Evolutionary conservation across 1,139 yeast species (phyloP).

Genomic region (Kazachstania sp.): DNA sequence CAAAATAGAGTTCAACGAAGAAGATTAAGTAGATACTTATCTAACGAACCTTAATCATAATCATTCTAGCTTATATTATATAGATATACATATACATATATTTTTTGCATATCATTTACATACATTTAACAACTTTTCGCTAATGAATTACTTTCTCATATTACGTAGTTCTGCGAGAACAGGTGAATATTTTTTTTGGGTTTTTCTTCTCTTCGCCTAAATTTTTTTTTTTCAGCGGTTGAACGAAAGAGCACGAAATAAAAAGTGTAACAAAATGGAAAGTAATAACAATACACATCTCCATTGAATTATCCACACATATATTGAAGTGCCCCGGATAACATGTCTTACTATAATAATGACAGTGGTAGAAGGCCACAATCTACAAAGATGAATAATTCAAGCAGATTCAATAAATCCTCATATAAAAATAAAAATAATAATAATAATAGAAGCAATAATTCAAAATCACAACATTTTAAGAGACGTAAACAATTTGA

Average conservation of each 20-base stretch:
- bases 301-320: not conserved
- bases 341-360: conserved; percentile 1
- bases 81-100: not conserved
- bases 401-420: not conserved
- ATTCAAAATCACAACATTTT: not conserved
- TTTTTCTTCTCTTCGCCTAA: too few species aligned
- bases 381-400: not conserved
- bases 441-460: conserved; percentile 3
- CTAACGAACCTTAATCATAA: not conserved
- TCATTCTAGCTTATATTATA: not conserved
- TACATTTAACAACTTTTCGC: too few species aligned
- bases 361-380: not conserved
- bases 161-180: too few species aligned
- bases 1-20: conserved; percentile 6
- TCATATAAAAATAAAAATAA: not conserved
- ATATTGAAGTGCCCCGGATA: not conserved
- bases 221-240: too few species aligned
- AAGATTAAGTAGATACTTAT: conserved; percentile 4
- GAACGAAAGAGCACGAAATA: too few species aligned
- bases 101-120: not conserved
- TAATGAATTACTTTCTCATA: too few species aligned
- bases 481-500: not conserved
- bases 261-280: not conserved
- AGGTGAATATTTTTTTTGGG: too few species aligned
- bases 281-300: not conserved